Evolutionary conservation across 805 yeast species (phyloP).

Genomic region (Ogataea pignaliae): DNA sequence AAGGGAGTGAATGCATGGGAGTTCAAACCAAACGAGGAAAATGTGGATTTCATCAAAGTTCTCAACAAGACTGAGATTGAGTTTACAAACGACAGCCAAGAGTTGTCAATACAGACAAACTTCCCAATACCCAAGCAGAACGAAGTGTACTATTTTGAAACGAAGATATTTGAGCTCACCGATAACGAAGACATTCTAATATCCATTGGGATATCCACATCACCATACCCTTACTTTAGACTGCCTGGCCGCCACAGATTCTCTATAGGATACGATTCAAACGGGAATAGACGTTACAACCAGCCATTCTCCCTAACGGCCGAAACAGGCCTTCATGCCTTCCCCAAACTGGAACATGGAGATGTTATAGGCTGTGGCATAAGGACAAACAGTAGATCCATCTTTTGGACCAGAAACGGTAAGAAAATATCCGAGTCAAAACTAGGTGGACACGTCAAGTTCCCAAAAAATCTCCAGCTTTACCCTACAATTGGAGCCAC

Average conservation of each 20-base stretch:
- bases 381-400: constrained; percentile 73
- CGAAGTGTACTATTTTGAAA: constrained; percentile 86
- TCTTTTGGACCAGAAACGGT: constrained; percentile 93
- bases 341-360: constrained; percentile 67
- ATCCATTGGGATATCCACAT: constrained; percentile 75
- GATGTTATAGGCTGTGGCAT: constrained; percentile 94
- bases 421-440: constrained; percentile 79
- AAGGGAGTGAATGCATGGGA: constrained; percentile 92
- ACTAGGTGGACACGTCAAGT: constrained; percentile 72
- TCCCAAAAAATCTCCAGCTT: constrained; percentile 64
- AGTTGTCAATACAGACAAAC: constrained; percentile 63
- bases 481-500: constrained; percentile 90
- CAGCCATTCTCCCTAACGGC: constrained; percentile 56
- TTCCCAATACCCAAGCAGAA: constrained; percentile 79
- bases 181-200: constrained; percentile 51
- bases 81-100: constrained; percentile 46
- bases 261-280: constrained; percentile 84
- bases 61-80: constrained; percentile 61
- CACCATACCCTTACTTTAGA: constrained; percentile 91
- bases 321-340: constrained; percentile 42
- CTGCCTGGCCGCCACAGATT: constrained; percentile 87
- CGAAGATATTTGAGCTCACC: constrained; percentile 71
- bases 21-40: constrained; percentile 55
- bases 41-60: constrained; percentile 54
- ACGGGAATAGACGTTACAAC: constrained; percentile 74